A percentile compares a stretch with the other conserved stretches of the same genome.
phyloP scores from a whole-genome alignment of 2,329 filamentous ascomycete species.

The Massarina eburnea region DNA sequence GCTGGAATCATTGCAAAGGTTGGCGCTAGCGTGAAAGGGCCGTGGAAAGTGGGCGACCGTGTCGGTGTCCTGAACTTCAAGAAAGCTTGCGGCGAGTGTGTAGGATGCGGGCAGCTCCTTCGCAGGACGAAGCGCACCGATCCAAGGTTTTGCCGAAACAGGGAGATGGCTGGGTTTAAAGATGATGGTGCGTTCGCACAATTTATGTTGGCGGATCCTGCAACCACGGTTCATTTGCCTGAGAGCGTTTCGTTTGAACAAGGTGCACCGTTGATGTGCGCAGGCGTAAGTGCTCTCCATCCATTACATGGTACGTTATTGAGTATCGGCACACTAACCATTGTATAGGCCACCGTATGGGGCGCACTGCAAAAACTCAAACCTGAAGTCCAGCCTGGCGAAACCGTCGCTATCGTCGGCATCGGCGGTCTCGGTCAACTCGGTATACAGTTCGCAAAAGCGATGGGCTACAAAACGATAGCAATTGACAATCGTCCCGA shows the following conservation, averaged over 20 bases:
- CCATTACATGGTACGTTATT: too few relatives aligned
- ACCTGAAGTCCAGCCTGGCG: constrained; percentile 57
- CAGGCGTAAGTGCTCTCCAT: constrained; percentile 26
- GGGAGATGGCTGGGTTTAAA: constrained; percentile 31
- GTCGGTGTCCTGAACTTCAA: constrained; percentile 32
- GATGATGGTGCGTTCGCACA: constrained; percentile 37
- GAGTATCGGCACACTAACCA: too few relatives aligned
- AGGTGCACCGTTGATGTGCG: constrained; percentile 40
- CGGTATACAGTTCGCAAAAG: constrained; percentile 68
- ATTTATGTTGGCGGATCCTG: constrained; percentile 36
- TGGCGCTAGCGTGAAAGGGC: constrained; percentile 25
- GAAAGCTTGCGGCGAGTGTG: constrained; percentile 25
- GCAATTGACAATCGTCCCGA: constrained; percentile 30
- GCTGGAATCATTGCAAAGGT: constrained; percentile 31
- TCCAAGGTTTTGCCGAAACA: constrained; percentile 31
- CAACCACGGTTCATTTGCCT: constrained; percentile 27
- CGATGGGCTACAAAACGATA: constrained; percentile 23
- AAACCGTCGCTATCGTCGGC: constrained; percentile 78
- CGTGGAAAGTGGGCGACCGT: constrained; percentile 33
- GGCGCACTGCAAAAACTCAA: constrained; percentile 23
- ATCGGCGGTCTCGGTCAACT: constrained; percentile 79
- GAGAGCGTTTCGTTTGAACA: constrained; percentile 25
- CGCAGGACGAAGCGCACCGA: constrained; percentile 17
- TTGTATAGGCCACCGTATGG: constrained; percentile 27
- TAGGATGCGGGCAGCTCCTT: constrained; percentile 18